Evolutionary conservation across 768 basidiomycete genomes (phyloP), one percentile per base, ranked within the genome.

Genomic region (Tylopilus felleus): DNA sequence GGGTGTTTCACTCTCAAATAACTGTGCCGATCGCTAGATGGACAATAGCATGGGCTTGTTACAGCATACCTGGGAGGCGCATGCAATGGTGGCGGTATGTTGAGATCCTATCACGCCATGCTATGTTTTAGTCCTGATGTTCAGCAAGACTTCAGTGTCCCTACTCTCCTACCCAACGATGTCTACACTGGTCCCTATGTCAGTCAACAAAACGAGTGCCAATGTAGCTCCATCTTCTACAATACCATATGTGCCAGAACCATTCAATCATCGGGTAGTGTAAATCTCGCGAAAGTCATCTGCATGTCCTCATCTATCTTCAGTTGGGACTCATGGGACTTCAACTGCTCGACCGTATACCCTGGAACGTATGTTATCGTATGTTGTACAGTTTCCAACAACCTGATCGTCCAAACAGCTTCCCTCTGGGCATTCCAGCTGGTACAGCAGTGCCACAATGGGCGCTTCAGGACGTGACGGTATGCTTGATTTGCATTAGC

Each of bases 221-320:
- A 77, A 58, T 85, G 84, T 60, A 84, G 73, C 61, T 76, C 81
- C 8, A 77, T 83, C 27, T 75, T 75, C 3, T 85, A 85, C 58
- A 79, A 76, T 85, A 84, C 65, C 80, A 75, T 22, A 62, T 74
- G 36, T 85, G 84, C 61, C 84, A 85, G 62, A 74, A 74, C 33
- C 65, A 71, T 25, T 69, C 67, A 2, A 74, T 70, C 55, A 56
- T 76, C 25, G 60, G 54, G 78, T 76, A 58, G 49, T 67, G 57
- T 31, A 31, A 31, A 14, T 31, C 35, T n/a, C 10, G 5, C 25
- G 6, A 43, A 52, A 21, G n/a, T n/a, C n/a, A 4, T 25, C 51
- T 12, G 4, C 41, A 29, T 23, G 8, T 47, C 40, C 55, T 47
- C n/a, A 60, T 33, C n/a, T 33, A 56, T 12, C 14, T 3, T 48